These are phyloP conservation scores for Reutealis trisperma DNA, from an alignment of 345 rosid species.

Conservation along the genomic window DNA sequence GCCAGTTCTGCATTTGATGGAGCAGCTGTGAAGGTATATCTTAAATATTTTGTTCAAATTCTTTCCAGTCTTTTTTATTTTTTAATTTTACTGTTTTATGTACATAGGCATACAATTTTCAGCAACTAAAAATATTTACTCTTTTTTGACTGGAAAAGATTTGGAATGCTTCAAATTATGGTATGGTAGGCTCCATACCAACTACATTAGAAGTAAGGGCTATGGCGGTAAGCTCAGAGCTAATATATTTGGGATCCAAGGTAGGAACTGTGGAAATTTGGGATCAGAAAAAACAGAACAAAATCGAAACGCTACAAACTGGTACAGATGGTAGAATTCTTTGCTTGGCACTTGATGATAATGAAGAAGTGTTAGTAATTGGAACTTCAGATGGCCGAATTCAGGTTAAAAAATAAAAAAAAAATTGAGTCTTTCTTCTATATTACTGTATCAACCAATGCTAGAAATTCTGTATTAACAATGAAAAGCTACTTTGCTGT, in stretches of 20 bases:
- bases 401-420: conserved; percentile 42
- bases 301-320: conserved; percentile 47
- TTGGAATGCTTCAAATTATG: conserved; percentile 52
- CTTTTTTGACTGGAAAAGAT: conserved; percentile 37
- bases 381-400: conserved; percentile 69
- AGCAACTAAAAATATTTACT: conserved; percentile 2
- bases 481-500: neutral
- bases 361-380: conserved; percentile 51
- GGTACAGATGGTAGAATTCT: conserved; percentile 42
- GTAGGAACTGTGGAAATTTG: conserved; percentile 63
- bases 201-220: conserved; percentile 48
- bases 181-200: conserved; percentile 45
- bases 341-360: conserved; percentile 52
- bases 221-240: conserved; percentile 54
- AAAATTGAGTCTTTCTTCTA: neutral
- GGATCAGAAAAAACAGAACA: conserved; percentile 56
- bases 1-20: conserved; percentile 60
- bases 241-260: conserved; percentile 62
- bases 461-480: neutral
- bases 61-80: neutral
- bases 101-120: neutral
- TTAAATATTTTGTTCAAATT: neutral
- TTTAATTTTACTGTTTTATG: no score
- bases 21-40: conserved; percentile 56
- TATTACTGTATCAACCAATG: neutral